Base-by-base conservation (phyloP, 257 asterid genomes). In the Nicotiana obtusifolia region DNA sequence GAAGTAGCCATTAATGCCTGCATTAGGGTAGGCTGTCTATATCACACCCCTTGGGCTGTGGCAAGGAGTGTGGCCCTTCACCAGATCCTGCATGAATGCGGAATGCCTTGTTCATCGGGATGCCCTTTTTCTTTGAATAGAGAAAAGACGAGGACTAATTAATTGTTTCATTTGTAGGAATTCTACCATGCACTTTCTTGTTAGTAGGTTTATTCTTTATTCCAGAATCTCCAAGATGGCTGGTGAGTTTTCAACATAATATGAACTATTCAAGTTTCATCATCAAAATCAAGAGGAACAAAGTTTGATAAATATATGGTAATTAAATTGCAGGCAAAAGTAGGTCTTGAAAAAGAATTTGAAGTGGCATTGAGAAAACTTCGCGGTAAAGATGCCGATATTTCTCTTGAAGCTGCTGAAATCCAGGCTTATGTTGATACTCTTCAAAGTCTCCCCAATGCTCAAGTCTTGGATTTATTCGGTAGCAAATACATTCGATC, bases 161-260 rank as follows among this genome's bases (percentile, higher is more conserved):
- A 57, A 16, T 76, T 77, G 22, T 71, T 30, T 76, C 54, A 49
- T 81, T 69, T 86, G 87, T 67, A 93, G 98, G 99, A 52, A 62
- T 93, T 78, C 62, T 95, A 66, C 99, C 99, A 5, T 93, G 99
- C 78, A 20, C 87, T 80, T 20, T 95, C 49, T 86, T 91, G 80
- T 87, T 95, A 19, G 87, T 88, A 31, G 98, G 99, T 73, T 85
- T 93, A 8, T 86, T 88, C 81, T 92, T 92, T 85, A 88, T 93
- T 86, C 99, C 99, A 0, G 99, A 95, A 84, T 95, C 99, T 17
- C 99, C 99, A 20, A 88, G 98, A 87, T 93, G 99, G 99, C 97
- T 95, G 95, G 98, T 95, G 79, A 88, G 91, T 41, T 73, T 84
- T 81, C 31, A 81, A 82, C 67, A 22, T 59, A 5, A 47, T 3